phyloP scores from a whole-genome alignment of 2,329 filamentous ascomycete species.

The Beauveria sp. region DNA sequence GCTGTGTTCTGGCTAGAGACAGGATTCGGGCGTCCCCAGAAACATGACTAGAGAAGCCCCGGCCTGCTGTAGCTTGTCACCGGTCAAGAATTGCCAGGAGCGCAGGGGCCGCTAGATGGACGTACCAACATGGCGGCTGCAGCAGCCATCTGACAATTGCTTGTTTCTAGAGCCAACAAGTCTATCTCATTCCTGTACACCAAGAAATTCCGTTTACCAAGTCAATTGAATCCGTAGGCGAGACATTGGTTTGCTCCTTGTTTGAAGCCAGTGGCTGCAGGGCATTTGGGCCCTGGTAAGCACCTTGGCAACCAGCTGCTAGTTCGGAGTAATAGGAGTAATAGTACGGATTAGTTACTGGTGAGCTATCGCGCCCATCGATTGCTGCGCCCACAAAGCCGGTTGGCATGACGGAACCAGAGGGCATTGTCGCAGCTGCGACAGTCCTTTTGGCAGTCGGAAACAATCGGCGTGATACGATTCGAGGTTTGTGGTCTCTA shows the following conservation, averaged over 20 bases:
- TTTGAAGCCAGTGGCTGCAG: neutral
- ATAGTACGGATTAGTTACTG: neutral
- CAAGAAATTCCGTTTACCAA: neutral
- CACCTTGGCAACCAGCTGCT: neutral
- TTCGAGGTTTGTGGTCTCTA: neutral
- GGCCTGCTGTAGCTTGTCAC: conserved; percentile 7
- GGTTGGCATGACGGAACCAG: neutral
- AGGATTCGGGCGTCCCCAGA: no score
- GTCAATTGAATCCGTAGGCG: neutral
- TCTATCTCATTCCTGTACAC: no score
- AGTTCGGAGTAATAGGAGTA: neutral
- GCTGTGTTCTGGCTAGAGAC: neutral
- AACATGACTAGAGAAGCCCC: neutral
- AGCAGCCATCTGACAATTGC: neutral
- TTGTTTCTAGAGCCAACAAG: neutral
- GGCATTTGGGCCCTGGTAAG: neutral
- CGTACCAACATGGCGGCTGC: neutral
- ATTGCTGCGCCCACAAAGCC: neutral
- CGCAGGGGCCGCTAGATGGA: conserved; percentile 1
- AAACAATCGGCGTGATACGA: neutral
- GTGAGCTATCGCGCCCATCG: neutral
- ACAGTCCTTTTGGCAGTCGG: neutral
- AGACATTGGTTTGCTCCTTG: neutral
- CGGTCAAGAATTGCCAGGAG: conserved; percentile 2
- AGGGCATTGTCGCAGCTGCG: neutral